Evolutionary conservation across 257 asterid genomes (phyloP), one percentile per base, ranked within the genome.

Genomic region (Cordia subcordata): DNA sequence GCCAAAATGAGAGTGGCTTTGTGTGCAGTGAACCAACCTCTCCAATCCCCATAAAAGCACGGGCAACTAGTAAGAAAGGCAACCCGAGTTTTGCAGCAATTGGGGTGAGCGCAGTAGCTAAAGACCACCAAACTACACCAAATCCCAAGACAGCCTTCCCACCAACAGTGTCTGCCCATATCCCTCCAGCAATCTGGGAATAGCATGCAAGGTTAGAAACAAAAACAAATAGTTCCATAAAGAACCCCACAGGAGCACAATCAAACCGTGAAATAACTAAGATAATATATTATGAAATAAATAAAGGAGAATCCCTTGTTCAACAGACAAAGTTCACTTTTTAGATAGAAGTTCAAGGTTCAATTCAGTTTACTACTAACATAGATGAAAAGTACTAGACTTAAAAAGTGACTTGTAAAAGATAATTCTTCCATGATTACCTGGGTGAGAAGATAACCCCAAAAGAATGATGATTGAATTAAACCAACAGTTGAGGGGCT

Each of bases 381-480:
- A n/a, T 37, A 39, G 19, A 53, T 13, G 12, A 53, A 16, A 37
- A 17, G 18, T 53, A 39, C 35, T 61, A 65, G 8, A 3, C 35
- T 61, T 42, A n/a, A 58, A 2, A 49, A 49, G 18, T 44, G 22
- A 13, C 16, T 16, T 45, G n/a, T 20, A 37, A 50, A 53, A 42
- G 59, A 40, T 23, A 58, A 20, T 10, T 32, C 32, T 35, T 54
- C 45, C 21, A 56, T 33, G 38, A 35, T 65, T 51, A 90, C 96
- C 97, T 87, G 97, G 59, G 97, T 90, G 58, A 90, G 86, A 75
- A 90, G 97, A 77, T 87, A 90, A 49, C 97, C 96, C 94, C 97
- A 87, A 74, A 90, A 90, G 57, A 90, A 90, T 13, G 94, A 90
- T 45, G 96, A 90, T 60, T 90, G 97, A 55, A 90, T 82, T 46